Evolutionary conservation across 176 grass and related monocot genomes (phyloP), one percentile per base, ranked within the genome.

Genomic region (Bothriochloa decipiens): DNA sequence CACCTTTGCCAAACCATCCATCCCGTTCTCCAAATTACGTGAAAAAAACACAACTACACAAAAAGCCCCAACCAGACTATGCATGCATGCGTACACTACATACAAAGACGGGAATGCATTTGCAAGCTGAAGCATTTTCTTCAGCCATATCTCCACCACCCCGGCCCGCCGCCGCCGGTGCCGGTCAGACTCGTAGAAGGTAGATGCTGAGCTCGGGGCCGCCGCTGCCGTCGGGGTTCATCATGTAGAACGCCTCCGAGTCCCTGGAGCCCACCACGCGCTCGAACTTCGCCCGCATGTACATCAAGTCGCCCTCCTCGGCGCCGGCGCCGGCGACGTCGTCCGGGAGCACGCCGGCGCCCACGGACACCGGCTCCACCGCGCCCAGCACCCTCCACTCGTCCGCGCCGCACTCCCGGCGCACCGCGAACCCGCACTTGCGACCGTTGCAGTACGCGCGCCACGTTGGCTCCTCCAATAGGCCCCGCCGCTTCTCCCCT

Each of bases 161-260:
- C 65, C 50, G 15, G 63, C 15, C 8, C 18, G 22, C 16, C 40
- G n/a, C 22, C 69, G 22, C 16, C 40, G n/a, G 11, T 40, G 71
- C 11, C 28, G 3, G 37, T 91, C 76, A 97, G 74, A 97, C 94
- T 45, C 94, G 91, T 33, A 97, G 94, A 16, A 97, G 82, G 81
- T 97, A 97, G 81, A 97, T 93, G 82, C 94, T 97, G 70, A 97
- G 94, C 87, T 97, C 91, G 7, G 94, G 94, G 0, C 75, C 89
- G 58, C 79, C 87, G 81, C 86, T 91, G 75, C 89, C 91, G 73
- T 97, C 94, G 27, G 91, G 91, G 62, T 92, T 97, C 88, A 97
- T 85, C 95, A 97, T 97, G 88, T 97, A 97, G 80, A 97, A 97
- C 33, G 92, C 92, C 88, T 94, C 95, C 20, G 88, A 91, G 78